phyloP scores from a whole-genome alignment of 1,284 basidiomycete species.

The Cystobasidium slooffiae region DNA sequence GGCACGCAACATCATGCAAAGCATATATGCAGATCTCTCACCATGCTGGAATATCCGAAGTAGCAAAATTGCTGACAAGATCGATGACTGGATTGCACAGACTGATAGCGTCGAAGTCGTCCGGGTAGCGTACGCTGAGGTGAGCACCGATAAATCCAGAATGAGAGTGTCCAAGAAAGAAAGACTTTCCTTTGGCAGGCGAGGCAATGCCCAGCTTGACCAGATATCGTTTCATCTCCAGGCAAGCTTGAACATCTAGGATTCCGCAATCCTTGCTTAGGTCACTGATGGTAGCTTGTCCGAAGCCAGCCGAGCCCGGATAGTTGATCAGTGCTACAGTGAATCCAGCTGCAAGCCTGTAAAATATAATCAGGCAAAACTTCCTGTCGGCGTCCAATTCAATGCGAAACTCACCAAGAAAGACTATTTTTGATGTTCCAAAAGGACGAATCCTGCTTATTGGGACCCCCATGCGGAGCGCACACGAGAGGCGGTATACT shows the following conservation, averaged over 20 bases:
- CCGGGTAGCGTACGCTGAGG: constrained; percentile 66
- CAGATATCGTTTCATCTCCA: constrained; percentile 64
- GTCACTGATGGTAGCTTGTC: constrained; percentile 60
- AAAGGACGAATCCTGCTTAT: neutral
- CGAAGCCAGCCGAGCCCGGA: constrained; percentile 70
- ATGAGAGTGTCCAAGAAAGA: constrained; percentile 71
- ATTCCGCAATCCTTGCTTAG: constrained; percentile 67
- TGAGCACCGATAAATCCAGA: constrained; percentile 73
- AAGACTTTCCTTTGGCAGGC: constrained; percentile 62
- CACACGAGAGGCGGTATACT: constrained; percentile 1
- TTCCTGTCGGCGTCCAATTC: neutral
- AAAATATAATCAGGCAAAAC: neutral
- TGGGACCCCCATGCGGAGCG: constrained; percentile 26
- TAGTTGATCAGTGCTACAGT: constrained; percentile 69
- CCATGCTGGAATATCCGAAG: constrained; percentile 75
- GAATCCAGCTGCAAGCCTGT: constrained; percentile 66
- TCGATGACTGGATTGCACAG: constrained; percentile 73
- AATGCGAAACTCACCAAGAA: neutral
- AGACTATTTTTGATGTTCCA: constrained; percentile 3
- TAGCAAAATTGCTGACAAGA: constrained; percentile 62
- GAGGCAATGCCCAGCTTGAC: constrained; percentile 62
- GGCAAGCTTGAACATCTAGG: constrained; percentile 70
- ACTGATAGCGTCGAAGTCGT: constrained; percentile 66
- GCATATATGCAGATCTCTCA: constrained; percentile 46
- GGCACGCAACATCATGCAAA: neutral